Conservation (phyloP, 1,284 basidiomycete species). For the Moesziomyces antarcticus region DNA sequence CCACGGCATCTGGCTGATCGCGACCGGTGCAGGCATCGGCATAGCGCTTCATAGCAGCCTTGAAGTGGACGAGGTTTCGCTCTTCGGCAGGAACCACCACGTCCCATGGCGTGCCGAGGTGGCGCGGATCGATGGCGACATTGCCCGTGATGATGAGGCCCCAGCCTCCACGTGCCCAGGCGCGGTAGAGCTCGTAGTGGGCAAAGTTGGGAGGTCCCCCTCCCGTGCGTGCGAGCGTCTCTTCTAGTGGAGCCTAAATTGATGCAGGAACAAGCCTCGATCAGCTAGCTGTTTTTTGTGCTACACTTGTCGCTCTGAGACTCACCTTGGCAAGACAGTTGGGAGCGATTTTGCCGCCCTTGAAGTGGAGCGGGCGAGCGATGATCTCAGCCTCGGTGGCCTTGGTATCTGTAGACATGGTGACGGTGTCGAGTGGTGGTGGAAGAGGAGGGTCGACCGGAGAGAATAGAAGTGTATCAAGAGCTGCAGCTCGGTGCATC, state of each 20-base stretch:
- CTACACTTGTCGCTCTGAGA: not conserved
- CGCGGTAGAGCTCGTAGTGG: conserved; percentile 77
- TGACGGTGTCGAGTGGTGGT: not conserved
- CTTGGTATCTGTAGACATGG: conserved; percentile 12
- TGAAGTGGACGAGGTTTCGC: conserved; percentile 66
- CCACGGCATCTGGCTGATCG: conserved; percentile 55
- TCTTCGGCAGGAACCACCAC: conserved; percentile 73
- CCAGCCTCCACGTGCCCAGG: conserved; percentile 83
- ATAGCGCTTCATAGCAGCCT: conserved; percentile 51
- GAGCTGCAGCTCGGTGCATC: too few relatives aligned
- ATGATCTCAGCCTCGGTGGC: conserved; percentile 55
- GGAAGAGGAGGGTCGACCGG: too few relatives aligned
- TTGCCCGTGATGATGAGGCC: conserved; percentile 91
- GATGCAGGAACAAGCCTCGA: not conserved
- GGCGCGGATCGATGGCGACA: conserved; percentile 78
- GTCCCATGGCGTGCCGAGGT: conserved; percentile 85
- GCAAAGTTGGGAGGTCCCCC: conserved; percentile 62
- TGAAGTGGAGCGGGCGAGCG: conserved; percentile 72
- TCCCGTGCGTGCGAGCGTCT: conserved; percentile 56
- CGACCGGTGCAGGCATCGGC: conserved; percentile 53
- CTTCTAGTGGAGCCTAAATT: conserved; percentile 59
- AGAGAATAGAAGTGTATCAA: too few relatives aligned
- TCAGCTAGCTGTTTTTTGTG: too few relatives aligned
- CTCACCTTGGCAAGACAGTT: conserved; percentile 72
- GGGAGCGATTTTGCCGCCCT: conserved; percentile 71